Percentiles rank a stretch among this genome's conserved stretches.
Evolutionary conservation across 352 stramenopile genomes (phyloP).

Genomic region (Phytophthora chlamydospora): DNA sequence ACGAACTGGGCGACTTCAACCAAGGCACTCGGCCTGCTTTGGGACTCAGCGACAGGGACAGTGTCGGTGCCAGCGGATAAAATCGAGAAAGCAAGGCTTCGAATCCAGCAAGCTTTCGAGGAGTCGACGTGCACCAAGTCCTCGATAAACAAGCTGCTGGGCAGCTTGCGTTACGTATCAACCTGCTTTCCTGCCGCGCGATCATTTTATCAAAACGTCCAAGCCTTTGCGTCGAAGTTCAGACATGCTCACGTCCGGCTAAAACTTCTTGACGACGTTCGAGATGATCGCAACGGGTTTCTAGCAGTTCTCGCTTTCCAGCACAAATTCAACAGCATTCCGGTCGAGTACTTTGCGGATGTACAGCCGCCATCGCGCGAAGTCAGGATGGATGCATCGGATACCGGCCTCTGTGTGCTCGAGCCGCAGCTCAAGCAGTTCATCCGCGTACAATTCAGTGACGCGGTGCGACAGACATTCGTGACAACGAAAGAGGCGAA

Average conservation of each 20-base stretch:
- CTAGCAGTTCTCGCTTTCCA: background rate
- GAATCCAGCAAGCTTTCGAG: background rate
- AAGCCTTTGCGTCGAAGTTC: slow-evolving; percentile 5
- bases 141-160: slow-evolving; percentile 4
- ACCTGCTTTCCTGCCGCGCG: slow-evolving; percentile 14
- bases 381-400: slow-evolving; percentile 16
- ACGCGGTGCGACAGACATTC: background rate
- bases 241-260: background rate
- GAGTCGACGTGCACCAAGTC: background rate
- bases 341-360: slow-evolving; percentile 3
- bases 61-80: slow-evolving; percentile 6
- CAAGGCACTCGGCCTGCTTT: slow-evolving; percentile 14
- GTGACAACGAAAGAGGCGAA: background rate
- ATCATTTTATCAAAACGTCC: slow-evolving; percentile 16
- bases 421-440: slow-evolving; percentile 19
- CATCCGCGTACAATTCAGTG: slow-evolving; percentile 10
- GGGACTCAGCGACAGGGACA: background rate
- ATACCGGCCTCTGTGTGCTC: slow-evolving; percentile 5
- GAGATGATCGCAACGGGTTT: slow-evolving; percentile 4
- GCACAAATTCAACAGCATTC: slow-evolving; percentile 11
- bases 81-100: background rate
- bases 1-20: background rate
- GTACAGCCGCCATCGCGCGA: background rate
- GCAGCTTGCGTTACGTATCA: slow-evolving; percentile 15
- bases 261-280: background rate